These are phyloP conservation scores for Leucoagaricus sp. DNA, from an alignment of 1,284 basidiomycete genomes.

Conservation along the genomic window DNA sequence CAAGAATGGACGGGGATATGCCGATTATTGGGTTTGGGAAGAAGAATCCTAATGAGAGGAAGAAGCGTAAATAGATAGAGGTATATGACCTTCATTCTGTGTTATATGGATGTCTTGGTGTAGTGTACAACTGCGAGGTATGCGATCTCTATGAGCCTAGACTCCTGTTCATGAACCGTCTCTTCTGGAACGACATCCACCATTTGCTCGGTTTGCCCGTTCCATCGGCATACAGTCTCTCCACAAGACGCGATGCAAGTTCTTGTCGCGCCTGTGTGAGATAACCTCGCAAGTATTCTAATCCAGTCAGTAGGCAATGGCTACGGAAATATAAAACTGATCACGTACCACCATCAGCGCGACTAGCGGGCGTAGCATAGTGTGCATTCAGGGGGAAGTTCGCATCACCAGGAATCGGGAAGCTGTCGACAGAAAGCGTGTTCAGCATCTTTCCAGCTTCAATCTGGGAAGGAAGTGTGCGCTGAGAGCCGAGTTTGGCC, in stretches of 20 bases:
- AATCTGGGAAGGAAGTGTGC: constrained; percentile 70
- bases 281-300: constrained; percentile 89
- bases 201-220: constrained; percentile 95
- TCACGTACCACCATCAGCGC: constrained; percentile 81
- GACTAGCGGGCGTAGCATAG: constrained; percentile 80
- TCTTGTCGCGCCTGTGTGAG: constrained; percentile 93
- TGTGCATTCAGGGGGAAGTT: constrained; percentile 93
- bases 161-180: constrained; percentile 92
- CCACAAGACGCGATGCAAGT: constrained; percentile 82
- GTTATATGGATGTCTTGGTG: constrained; percentile 9
- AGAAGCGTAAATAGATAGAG: constrained; percentile 45
- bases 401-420: constrained; percentile 94
- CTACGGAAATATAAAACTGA: constrained; percentile 4
- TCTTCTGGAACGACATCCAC: constrained; percentile 99
- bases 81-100: constrained; percentile 14
- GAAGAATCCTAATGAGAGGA: constrained; percentile 85
- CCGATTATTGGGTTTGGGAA: constrained; percentile 83
- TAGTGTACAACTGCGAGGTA: constrained; percentile 8
- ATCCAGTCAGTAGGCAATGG: background rate
- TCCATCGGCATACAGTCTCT: constrained; percentile 86
- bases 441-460: constrained; percentile 90
- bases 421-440: constrained; percentile 91
- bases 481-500: constrained; percentile 76
- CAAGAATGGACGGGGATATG: constrained; percentile 64
- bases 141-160: constrained; percentile 51